These are phyloP conservation scores for Noccaea bulbosa DNA, from an alignment of 345 rosid species.

Conservation along the genomic window DNA sequence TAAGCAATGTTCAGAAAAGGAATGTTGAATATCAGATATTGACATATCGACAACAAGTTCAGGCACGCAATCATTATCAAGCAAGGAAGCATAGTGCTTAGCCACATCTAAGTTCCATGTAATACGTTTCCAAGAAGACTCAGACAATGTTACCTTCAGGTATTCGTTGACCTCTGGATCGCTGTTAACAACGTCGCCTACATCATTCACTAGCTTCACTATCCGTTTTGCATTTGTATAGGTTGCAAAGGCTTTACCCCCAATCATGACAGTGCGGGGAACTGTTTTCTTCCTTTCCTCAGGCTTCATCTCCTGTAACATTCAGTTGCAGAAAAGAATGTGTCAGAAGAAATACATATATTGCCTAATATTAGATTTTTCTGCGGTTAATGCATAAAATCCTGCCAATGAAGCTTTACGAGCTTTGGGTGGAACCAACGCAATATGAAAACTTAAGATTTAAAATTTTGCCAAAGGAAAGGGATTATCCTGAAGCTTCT, in stretches of 20 bases:
- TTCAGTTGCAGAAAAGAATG: conserved; percentile 40
- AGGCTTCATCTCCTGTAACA: conserved; percentile 78
- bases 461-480: not conserved
- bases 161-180: conserved; percentile 92
- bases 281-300: conserved; percentile 80
- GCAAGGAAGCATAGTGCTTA: conserved; percentile 6
- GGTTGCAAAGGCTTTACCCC: conserved; percentile 99
- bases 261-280: conserved; percentile 93
- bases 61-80: conserved; percentile 21
- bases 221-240: conserved; percentile 95
- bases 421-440: conserved; percentile 8
- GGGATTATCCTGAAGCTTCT: conserved; percentile 1
- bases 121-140: conserved; percentile 6
- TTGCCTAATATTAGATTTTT: conserved; percentile 4
- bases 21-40: conserved; percentile 11
- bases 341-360: conserved; percentile 8
- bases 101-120: not conserved
- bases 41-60: conserved; percentile 1
- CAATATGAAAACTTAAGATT: not conserved
- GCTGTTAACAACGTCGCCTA: conserved; percentile 79
- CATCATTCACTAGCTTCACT: conserved; percentile 95
- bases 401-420: conserved; percentile 1
- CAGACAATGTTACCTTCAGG: conserved; percentile 62
- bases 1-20: not conserved
- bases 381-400: not conserved